A percentile compares a stretch with the other conserved stretches of the same genome.
Conservation (phyloP, 129 eudicot genomes). For the Tagetes erecta region DNA sequence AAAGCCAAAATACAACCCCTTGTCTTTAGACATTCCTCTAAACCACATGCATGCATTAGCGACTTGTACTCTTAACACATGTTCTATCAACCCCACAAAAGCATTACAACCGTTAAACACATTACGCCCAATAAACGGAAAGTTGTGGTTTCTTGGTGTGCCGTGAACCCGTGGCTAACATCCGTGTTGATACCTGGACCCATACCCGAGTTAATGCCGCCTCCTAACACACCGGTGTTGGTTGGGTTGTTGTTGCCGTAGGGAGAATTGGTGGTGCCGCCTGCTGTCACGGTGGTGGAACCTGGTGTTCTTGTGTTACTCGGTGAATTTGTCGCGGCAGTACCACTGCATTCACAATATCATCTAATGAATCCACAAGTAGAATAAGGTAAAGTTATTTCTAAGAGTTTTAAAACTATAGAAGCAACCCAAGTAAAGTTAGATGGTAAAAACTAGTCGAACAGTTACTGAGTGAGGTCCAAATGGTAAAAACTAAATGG, state of each 20-base stretch:
- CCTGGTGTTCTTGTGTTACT: slow-evolving; percentile 33
- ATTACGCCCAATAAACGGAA: slow-evolving; percentile 15
- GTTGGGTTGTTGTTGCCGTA: slow-evolving; percentile 41
- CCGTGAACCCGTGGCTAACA: slow-evolving; percentile 27
- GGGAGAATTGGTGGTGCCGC: slow-evolving; percentile 33
- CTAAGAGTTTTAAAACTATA: too few species aligned
- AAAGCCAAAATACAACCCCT: too few species aligned
- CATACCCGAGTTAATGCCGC: slow-evolving; percentile 32
- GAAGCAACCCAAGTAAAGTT: too few species aligned
- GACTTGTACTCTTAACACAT: too few species aligned
- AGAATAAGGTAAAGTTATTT: too few species aligned
- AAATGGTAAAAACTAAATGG: too few species aligned
- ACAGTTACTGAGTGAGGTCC: too few species aligned
- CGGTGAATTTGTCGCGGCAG: slow-evolving; percentile 3
- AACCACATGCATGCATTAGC: too few species aligned
- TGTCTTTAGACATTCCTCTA: too few species aligned
- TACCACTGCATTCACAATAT: slow-evolving; percentile 25
- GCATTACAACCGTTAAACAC: slow-evolving; percentile 21
- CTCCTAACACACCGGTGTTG: slow-evolving; percentile 38
- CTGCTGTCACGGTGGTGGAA: slow-evolving; percentile 37
- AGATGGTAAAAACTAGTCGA: too few species aligned
- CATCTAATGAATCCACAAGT: not conserved
- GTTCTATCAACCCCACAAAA: slow-evolving; percentile 29
- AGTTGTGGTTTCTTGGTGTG: slow-evolving; percentile 19
- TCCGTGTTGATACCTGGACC: slow-evolving; percentile 34